Conservation (phyloP, 1,284 basidiomycete species). For the Cutaneotrichosporon curvatum region DNA sequence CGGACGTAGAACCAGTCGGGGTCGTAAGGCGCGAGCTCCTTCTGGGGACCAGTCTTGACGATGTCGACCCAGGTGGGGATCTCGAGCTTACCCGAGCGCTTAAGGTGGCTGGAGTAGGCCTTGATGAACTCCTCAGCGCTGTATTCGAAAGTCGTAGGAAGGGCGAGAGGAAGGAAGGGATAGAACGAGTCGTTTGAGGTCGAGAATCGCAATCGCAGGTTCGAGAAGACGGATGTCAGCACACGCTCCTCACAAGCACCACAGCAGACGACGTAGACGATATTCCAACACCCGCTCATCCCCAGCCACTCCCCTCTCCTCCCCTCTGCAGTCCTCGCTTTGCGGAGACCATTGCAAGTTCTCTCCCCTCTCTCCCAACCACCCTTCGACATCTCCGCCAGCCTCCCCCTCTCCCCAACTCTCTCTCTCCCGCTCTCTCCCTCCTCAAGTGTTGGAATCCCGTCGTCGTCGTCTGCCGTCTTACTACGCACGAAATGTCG, state of each 20-base stretch:
- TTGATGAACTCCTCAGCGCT: conserved; percentile 64
- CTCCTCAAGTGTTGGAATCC: not conserved
- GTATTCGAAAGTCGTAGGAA: not conserved
- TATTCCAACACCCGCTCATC: not conserved
- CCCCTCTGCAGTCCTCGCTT: too few relatives aligned
- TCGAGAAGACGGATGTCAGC: conserved; percentile 10
- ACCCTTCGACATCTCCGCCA: not conserved
- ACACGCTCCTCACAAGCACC: too few relatives aligned
- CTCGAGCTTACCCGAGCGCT: conserved; percentile 70
- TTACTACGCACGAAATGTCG: conserved; percentile 70
- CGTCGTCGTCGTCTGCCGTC: conserved; percentile 5
- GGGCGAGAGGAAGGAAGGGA: not conserved
- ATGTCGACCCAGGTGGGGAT: conserved; percentile 98
- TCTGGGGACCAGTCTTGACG: conserved; percentile 96
- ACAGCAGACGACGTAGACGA: too few relatives aligned
- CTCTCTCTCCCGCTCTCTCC: not conserved
- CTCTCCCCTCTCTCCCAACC: not conserved
- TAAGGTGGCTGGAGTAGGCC: conserved; percentile 71
- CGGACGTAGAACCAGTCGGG: conserved; percentile 99
- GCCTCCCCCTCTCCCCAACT: not conserved
- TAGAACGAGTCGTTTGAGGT: not conserved
- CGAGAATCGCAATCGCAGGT: not conserved
- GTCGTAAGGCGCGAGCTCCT: conserved; percentile 98
- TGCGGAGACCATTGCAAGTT: too few relatives aligned
- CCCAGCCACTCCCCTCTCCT: not conserved